These are phyloP conservation scores for Xylaria sp. DNA, from an alignment of 2,329 filamentous ascomycete species.

Conservation along the genomic window DNA sequence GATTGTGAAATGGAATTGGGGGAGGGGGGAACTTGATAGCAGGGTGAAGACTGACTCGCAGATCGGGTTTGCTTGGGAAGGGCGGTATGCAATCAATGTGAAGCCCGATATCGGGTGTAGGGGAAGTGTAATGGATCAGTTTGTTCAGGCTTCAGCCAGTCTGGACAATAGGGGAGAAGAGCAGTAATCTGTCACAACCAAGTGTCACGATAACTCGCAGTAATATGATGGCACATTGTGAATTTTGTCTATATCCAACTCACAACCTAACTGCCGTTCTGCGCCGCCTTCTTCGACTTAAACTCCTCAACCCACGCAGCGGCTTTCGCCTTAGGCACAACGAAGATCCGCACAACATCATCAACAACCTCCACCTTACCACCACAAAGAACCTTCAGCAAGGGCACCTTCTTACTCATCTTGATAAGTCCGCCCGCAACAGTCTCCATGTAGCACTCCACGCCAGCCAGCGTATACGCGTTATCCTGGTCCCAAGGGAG, in stretches of 20 bases:
- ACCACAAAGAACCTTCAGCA: slow-evolving; percentile 67
- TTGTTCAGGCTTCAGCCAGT: too few relatives aligned
- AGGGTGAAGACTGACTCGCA: too few relatives aligned
- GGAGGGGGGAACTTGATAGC: too few relatives aligned
- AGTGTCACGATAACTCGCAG: too few relatives aligned
- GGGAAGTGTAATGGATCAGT: too few relatives aligned
- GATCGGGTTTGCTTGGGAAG: too few relatives aligned
- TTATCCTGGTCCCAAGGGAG: slow-evolving; percentile 72
- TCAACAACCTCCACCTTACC: slow-evolving; percentile 86
- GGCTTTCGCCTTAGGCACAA: slow-evolving; percentile 68
- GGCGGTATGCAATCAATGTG: too few relatives aligned
- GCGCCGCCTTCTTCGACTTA: slow-evolving; percentile 64
- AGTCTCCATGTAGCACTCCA: slow-evolving; percentile 91
- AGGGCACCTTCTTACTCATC: slow-evolving; percentile 74
- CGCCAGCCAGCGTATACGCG: slow-evolving; percentile 41
- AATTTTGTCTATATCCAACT: neutral
- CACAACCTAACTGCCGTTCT: slow-evolving; percentile 29
- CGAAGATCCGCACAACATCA: slow-evolving; percentile 73
- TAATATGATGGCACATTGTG: neutral
- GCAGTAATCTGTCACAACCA: neutral
- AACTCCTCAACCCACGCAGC: slow-evolving; percentile 77
- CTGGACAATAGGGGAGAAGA: too few relatives aligned
- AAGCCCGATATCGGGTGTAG: too few relatives aligned
- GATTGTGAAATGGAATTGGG: too few relatives aligned
- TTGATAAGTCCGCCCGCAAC: slow-evolving; percentile 74